Base-by-base conservation (phyloP, 2,329 filamentous ascomycete species). In the Capronia epimyces region DNA sequence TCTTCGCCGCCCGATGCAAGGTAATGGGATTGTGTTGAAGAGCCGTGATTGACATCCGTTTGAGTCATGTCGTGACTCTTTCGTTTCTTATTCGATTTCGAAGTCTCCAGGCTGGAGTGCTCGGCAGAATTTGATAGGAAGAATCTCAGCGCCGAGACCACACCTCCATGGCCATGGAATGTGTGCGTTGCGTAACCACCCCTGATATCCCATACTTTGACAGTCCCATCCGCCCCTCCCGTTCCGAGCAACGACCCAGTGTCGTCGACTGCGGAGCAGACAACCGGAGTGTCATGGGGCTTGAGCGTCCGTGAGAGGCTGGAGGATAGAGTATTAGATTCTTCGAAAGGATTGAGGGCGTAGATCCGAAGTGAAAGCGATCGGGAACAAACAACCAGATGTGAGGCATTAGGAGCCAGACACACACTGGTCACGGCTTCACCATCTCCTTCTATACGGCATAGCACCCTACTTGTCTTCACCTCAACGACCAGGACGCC, bases 361-460 rank as follows among this genome's bases (percentile, higher is more conserved):
- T 88, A 97, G 59, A 97, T 89, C 65, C 87, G 86, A 89, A 97
- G 94, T 5, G 89, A 90, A 48, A 96, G 77, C n/a, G 91, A 97
- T 60, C 91, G 84, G 15, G 93, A 98, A 73, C 90, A 97, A 60
- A 94, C 74, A 58, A 95, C 83, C 49, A 97, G 79, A 68, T 96
- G 89, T 21, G 88, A 89, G 7, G 83, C 89, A 55, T 87, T 88
- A 0, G 90, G 89, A 0, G 91, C 94, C 60, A 98, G 86, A 22
- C 70, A 68, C 55, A 74, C 57, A 55, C 69, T 73, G 13, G 71
- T 74, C 27, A 74, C 67, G 31, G 71, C 62, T 58, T 74, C 71
- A 63, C 84, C 86, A 74, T 91, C 86, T 59, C 91, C 91, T 74
- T 97, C 91, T 62, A 97, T 83, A 61, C 84, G 83, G 25, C 84